phyloP scores from a whole-genome alignment of 352 stramenopile genomes.

The Phytophthora fragariae region DNA sequence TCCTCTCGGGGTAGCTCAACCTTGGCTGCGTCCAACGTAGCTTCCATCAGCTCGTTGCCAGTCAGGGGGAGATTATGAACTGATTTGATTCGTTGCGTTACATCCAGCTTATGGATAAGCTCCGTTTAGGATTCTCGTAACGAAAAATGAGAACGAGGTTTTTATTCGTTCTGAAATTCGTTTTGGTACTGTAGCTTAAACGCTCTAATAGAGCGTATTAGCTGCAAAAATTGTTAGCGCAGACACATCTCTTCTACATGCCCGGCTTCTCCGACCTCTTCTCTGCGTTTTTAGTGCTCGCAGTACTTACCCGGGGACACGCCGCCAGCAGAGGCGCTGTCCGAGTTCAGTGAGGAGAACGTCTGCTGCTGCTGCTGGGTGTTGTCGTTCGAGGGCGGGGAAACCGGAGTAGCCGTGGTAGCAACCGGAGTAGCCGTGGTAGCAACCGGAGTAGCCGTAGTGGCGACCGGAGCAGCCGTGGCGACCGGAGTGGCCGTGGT shows the following conservation, averaged over 20 bases:
- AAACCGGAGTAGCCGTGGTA: conserved; percentile 7
- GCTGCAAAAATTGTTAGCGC: conserved; percentile 17
- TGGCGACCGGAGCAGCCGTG: conserved; percentile 29
- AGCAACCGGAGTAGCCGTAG: not conserved
- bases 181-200: too few relatives aligned
- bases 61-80: too few relatives aligned
- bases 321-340: conserved; percentile 10
- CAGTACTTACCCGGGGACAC: conserved; percentile 35
- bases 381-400: conserved; percentile 12
- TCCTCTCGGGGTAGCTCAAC: too few relatives aligned
- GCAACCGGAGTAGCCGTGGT: conserved; percentile 7
- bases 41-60: too few relatives aligned
- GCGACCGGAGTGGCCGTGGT: conserved; percentile 5
- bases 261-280: conserved; percentile 1
- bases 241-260: conserved; percentile 12
- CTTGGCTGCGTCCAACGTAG: too few relatives aligned
- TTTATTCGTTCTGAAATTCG: too few relatives aligned
- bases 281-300: conserved; percentile 28
- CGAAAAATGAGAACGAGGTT: too few relatives aligned
- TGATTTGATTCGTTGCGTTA: too few relatives aligned
- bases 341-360: conserved; percentile 24
- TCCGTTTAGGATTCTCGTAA: too few relatives aligned
- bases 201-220: conserved; percentile 18
- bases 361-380: conserved; percentile 27
- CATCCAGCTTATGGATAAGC: too few relatives aligned